phyloP scores from a whole-genome alignment of 2,329 filamentous ascomycete genomes.

The Neophaeococcomyces aloes region DNA sequence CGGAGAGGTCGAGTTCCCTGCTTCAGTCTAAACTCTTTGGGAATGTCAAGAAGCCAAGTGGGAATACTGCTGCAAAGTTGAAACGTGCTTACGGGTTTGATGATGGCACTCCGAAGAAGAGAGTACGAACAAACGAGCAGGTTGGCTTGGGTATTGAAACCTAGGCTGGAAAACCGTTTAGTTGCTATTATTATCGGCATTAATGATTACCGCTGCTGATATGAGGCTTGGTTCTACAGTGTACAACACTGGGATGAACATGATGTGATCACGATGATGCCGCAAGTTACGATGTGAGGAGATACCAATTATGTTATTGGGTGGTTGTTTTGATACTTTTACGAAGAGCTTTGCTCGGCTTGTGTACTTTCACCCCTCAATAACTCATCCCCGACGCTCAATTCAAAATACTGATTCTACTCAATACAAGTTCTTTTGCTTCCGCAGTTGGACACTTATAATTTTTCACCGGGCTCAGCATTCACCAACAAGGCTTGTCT shows the following conservation, averaged over 20 bases:
- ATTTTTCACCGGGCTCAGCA: no score
- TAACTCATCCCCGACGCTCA: no score
- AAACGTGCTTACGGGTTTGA: slow-evolving; percentile 20
- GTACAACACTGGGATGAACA: no score
- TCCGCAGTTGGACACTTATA: no score
- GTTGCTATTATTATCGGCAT: background rate
- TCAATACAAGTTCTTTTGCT: no score
- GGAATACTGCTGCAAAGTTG: slow-evolving; percentile 30
- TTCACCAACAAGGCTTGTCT: no score
- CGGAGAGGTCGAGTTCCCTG: slow-evolving; percentile 35
- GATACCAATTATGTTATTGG: no score
- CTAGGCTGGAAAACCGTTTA: background rate
- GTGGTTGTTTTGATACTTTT: no score
- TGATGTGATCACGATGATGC: no score
- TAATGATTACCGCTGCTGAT: background rate
- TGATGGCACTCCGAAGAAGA: slow-evolving; percentile 36
- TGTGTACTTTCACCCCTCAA: no score
- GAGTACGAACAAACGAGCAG: slow-evolving; percentile 37
- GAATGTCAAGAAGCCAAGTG: slow-evolving; percentile 45
- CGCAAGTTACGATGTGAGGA: no score
- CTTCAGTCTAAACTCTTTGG: slow-evolving; percentile 56
- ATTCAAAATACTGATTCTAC: slow-evolving; percentile 13
- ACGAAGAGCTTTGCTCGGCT: background rate
- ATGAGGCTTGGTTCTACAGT: background rate
- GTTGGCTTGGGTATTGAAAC: slow-evolving; percentile 47